Evolutionary conservation across 2,329 filamentous ascomycete genomes (phyloP).

Genomic region (Fusarium circinatum): DNA sequence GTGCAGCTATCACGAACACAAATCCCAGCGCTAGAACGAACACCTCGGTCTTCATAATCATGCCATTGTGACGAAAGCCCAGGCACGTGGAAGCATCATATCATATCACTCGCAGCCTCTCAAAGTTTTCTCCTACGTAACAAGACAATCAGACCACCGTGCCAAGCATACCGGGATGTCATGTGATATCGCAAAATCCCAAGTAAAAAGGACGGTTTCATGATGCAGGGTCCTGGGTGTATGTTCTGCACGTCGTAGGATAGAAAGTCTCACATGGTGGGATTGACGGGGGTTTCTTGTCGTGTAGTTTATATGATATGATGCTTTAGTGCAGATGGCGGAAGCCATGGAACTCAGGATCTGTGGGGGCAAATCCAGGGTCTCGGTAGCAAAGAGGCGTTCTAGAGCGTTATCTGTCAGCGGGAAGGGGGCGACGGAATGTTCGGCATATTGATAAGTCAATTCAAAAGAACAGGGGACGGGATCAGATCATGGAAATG

Average conservation of each 20-base stretch:
- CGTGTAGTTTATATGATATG: background rate
- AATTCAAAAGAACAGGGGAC: background rate
- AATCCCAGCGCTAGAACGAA: background rate
- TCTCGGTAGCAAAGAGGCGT: background rate
- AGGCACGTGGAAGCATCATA: constrained; percentile 22
- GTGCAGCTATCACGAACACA: background rate
- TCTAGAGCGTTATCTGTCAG: background rate
- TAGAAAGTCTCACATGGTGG: constrained; percentile 10
- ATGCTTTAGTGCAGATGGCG: background rate
- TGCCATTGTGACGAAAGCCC: background rate
- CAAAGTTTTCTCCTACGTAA: background rate
- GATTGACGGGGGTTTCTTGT: background rate
- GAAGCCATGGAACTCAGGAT: background rate
- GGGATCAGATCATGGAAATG: background rate
- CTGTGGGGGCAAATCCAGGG: background rate
- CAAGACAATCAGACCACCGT: constrained; percentile 11
- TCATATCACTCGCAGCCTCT: background rate
- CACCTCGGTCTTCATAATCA: background rate
- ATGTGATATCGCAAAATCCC: background rate
- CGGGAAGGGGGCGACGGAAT: background rate
- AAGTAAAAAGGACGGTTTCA: background rate
- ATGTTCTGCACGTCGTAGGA: background rate
- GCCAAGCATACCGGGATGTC: constrained; percentile 3
- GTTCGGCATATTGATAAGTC: background rate
- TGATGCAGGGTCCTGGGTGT: constrained; percentile 12